Evolutionary conservation across 495 filamentous ascomycete species (phyloP).

Genomic region (Podospora comata): DNA sequence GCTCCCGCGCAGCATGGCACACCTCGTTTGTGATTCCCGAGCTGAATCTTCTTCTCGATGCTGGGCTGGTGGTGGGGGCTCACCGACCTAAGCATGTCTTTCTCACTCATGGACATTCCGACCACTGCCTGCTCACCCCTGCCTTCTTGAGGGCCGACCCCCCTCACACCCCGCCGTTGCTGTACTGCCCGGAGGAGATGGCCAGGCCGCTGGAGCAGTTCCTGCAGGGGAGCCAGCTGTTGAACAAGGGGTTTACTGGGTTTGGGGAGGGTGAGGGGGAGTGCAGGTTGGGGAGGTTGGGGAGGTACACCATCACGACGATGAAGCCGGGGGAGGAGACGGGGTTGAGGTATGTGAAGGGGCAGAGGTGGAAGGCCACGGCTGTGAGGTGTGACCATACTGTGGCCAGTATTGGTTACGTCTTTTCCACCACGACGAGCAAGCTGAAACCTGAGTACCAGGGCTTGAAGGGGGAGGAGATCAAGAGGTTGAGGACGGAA

Average conservation of each 20-base stretch:
- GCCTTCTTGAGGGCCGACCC: slow-evolving; percentile 27
- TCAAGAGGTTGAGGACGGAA: slow-evolving; percentile 24
- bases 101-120: slow-evolving; percentile 39
- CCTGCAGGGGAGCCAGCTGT: slow-evolving; percentile 28
- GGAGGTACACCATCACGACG: background rate
- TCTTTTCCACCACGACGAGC: slow-evolving; percentile 31
- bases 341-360: background rate
- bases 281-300: background rate
- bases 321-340: too few relatives aligned
- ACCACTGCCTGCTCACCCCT: slow-evolving; percentile 36
- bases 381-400: slow-evolving; percentile 38
- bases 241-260: slow-evolving; percentile 31
- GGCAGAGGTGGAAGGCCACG: slow-evolving; percentile 26
- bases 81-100: slow-evolving; percentile 42
- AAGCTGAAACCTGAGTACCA: slow-evolving; percentile 30
- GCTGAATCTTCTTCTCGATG: slow-evolving; percentile 40
- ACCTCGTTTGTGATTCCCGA: slow-evolving; percentile 42
- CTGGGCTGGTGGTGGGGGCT: slow-evolving; percentile 37
- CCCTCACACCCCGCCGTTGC: slow-evolving; percentile 33
- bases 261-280: background rate
- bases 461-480: slow-evolving; percentile 18
- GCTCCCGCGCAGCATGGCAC: slow-evolving; percentile 43
- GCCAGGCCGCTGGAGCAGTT: slow-evolving; percentile 27
- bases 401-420: slow-evolving; percentile 39
- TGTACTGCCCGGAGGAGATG: slow-evolving; percentile 37